Conservation (phyloP, 2,329 filamentous ascomycete genomes). For the Colletotrichum endophyticum region DNA sequence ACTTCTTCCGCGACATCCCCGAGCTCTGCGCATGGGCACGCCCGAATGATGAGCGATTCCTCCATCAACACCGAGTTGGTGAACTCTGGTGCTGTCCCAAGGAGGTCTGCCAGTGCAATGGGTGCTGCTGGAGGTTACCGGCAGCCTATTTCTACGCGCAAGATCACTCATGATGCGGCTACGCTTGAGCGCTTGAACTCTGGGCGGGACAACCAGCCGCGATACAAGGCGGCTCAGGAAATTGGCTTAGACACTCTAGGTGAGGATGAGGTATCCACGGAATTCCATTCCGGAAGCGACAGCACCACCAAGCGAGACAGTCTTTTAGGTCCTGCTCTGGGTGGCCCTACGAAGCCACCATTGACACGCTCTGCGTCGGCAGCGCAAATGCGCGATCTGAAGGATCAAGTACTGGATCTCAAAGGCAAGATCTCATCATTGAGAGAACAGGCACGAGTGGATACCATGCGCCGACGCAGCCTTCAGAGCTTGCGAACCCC, state of each 20-base stretch:
- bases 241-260: conserved; percentile 55
- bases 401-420: conserved; percentile 84
- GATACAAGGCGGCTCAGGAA: conserved; percentile 47
- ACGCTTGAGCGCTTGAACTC: conserved; percentile 48
- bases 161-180: conserved; percentile 46
- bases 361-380: conserved; percentile 72
- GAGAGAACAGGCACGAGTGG: conserved; percentile 78
- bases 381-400: conserved; percentile 74
- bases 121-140: conserved; percentile 64
- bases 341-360: conserved; percentile 43
- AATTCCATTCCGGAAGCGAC: conserved; percentile 32
- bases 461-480: conserved; percentile 79
- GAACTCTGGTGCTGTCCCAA: conserved; percentile 37
- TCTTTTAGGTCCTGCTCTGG: conserved; percentile 51
- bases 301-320: conserved; percentile 37
- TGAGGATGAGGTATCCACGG: conserved; percentile 52
- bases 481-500: conserved; percentile 76
- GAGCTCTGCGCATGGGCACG: conserved; percentile 50
- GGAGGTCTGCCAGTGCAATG: conserved; percentile 69
- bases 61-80: conserved; percentile 34
- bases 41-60: conserved; percentile 64
- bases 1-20: conserved; percentile 24
- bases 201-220: conserved; percentile 33
- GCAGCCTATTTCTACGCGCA: conserved; percentile 49
- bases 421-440: conserved; percentile 85